Percentiles rank a stretch among this genome's conserved stretches.
phyloP scores from a whole-genome alignment of 495 filamentous ascomycete species.

The Penicillium tannophilum region DNA sequence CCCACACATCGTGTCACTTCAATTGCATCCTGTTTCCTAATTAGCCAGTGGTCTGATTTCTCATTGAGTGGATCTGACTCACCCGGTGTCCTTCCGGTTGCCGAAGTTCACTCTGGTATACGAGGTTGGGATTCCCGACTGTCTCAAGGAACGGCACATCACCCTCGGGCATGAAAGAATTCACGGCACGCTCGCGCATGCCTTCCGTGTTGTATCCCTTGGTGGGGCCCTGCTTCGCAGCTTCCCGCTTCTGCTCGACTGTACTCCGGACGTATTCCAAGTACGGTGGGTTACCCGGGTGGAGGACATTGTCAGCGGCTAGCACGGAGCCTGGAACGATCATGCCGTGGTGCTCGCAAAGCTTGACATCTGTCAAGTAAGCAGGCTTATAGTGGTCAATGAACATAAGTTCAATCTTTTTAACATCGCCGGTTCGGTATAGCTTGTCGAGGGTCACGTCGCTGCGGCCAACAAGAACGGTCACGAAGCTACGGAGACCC shows the following conservation, averaged over 20 bases:
- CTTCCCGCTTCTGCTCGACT: constrained; percentile 37
- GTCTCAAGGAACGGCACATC: constrained; percentile 46
- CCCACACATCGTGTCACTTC: constrained; percentile 70
- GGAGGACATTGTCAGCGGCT: constrained; percentile 73
- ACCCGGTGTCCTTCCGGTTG: constrained; percentile 55
- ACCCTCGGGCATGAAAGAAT: constrained; percentile 36
- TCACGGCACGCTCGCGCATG: constrained; percentile 31
- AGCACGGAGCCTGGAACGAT: constrained; percentile 62
- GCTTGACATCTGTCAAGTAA: constrained; percentile 70
- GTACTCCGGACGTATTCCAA: constrained; percentile 47
- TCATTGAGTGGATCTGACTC: constrained; percentile 17
- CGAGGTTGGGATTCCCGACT: constrained; percentile 67
- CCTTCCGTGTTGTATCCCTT: constrained; percentile 31
- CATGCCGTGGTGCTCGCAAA: constrained; percentile 67
- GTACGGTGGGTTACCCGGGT: constrained; percentile 76
- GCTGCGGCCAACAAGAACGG: constrained; percentile 66
- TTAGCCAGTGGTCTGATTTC: background rate
- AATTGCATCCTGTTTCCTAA: constrained; percentile 61
- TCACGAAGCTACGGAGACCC: constrained; percentile 65
- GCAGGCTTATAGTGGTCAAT: constrained; percentile 76
- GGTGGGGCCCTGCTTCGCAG: constrained; percentile 33
- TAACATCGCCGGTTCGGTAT: constrained; percentile 50
- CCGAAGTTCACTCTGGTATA: constrained; percentile 66
- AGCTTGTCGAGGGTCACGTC: constrained; percentile 60
- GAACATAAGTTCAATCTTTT: constrained; percentile 67